phyloP scores from a whole-genome alignment of 805 yeast species.

The Ogataea trehalophila region DNA sequence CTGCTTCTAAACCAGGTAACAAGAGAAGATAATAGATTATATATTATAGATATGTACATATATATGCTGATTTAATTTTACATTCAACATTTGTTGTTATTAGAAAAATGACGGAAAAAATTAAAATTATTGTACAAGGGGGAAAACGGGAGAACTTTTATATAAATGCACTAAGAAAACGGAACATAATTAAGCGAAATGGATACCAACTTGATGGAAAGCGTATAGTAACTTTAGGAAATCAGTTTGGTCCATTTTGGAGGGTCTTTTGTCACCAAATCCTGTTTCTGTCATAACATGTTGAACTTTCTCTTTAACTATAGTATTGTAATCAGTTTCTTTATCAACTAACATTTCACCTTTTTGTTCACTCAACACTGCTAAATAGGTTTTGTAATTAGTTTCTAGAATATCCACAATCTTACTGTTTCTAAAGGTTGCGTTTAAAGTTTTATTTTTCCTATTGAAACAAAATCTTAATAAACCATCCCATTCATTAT shows the following conservation, averaged over 20 bases:
- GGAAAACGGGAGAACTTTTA: neutral
- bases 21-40: slow-evolving; percentile 47
- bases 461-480: slow-evolving; percentile 88
- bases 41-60: neutral
- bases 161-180: neutral
- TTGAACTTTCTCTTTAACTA: slow-evolving; percentile 66
- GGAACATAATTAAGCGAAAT: slow-evolving; percentile 60
- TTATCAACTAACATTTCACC: slow-evolving; percentile 43
- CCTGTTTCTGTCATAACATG: slow-evolving; percentile 76
- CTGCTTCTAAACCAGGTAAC: slow-evolving; percentile 26
- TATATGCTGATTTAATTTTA: neutral
- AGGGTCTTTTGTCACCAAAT: slow-evolving; percentile 79
- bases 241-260: slow-evolving; percentile 93
- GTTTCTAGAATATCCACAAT: slow-evolving; percentile 78
- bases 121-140: neutral
- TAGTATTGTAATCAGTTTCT: slow-evolving; percentile 35
- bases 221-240: slow-evolving; percentile 82
- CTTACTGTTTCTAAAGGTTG: slow-evolving; percentile 83
- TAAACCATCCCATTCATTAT: slow-evolving; percentile 95
- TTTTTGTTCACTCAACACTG: slow-evolving; percentile 41
- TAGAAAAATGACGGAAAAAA: neutral
- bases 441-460: slow-evolving; percentile 87
- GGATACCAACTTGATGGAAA: slow-evolving; percentile 95
- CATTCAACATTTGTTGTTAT: neutral
- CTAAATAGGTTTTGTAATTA: slow-evolving; percentile 77